phyloP scores from a whole-genome alignment of 345 rosid genomes.

The Passiflora organensis region DNA sequence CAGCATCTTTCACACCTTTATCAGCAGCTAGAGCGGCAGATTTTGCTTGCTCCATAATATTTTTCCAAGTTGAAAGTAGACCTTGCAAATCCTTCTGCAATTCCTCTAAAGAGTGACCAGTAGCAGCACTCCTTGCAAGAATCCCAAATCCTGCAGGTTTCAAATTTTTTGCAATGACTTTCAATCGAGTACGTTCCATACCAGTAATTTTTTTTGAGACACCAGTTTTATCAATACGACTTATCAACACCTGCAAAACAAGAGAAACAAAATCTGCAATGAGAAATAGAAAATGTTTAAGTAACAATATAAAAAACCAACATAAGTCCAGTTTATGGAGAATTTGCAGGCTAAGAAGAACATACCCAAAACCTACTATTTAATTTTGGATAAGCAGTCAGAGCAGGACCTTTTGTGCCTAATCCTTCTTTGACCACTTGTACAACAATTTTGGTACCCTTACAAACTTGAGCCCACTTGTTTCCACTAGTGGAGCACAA shows the following conservation, averaged over 20 bases:
- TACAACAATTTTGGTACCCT: constrained; percentile 89
- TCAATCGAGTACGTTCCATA: constrained; percentile 77
- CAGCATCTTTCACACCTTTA: constrained; percentile 89
- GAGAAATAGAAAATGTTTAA: neutral
- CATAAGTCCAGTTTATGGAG: neutral
- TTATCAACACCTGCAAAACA: constrained; percentile 54
- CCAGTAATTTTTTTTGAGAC: constrained; percentile 79
- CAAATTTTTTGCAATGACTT: constrained; percentile 84
- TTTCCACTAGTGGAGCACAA: constrained; percentile 36
- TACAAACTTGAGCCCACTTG: constrained; percentile 70
- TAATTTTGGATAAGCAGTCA: constrained; percentile 86
- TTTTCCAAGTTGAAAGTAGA: constrained; percentile 85
- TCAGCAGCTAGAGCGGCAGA: constrained; percentile 95
- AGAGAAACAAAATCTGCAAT: constrained; percentile 14
- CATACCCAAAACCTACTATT: constrained; percentile 96
- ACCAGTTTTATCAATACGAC: constrained; percentile 62
- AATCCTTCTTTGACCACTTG: constrained; percentile 98
- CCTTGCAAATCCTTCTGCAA: constrained; percentile 84
- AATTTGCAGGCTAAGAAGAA: constrained; percentile 4
- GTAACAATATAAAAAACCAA: neutral
- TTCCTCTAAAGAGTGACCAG: constrained; percentile 82
- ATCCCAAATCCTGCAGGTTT: constrained; percentile 90
- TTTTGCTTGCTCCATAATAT: constrained; percentile 76
- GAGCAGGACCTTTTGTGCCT: constrained; percentile 86
- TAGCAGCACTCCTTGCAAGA: constrained; percentile 89